phyloP scores from a whole-genome alignment of 148 eudicot species.

The Spergularia marina region DNA sequence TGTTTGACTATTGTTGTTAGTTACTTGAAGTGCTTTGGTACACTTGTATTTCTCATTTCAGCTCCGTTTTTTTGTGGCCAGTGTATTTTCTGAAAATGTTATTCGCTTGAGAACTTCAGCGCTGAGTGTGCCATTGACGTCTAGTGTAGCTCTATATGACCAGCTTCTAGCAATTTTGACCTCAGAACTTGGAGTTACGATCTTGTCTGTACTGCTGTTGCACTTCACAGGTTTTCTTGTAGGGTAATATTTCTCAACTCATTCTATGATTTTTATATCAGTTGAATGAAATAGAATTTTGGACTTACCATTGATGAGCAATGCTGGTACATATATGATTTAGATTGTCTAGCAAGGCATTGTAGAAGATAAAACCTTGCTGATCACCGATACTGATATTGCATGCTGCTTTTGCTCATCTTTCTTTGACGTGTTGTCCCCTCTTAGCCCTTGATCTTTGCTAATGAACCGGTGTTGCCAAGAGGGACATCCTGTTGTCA shows the following conservation, averaged over 20 bases:
- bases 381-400: too few species aligned
- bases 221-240: conserved; percentile 68
- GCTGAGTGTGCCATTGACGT: conserved; percentile 32
- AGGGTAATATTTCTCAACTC: conserved; percentile 36
- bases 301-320: too few species aligned
- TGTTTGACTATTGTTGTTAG: conserved; percentile 28
- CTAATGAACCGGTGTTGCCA: too few species aligned
- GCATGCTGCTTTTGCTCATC: too few species aligned
- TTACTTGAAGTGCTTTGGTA: neutral
- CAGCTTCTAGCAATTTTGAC: conserved; percentile 38
- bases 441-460: too few species aligned
- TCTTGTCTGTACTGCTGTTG: conserved; percentile 47
- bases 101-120: conserved; percentile 46
- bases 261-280: too few species aligned
- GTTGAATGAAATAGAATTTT: too few species aligned
- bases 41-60: conserved; percentile 2
- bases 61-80: conserved; percentile 17
- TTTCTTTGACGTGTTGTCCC: too few species aligned
- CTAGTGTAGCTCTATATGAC: conserved; percentile 34
- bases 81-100: conserved; percentile 68
- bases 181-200: conserved; percentile 45
- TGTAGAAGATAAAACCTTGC: too few species aligned
- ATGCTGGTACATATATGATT: too few species aligned
- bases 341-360: too few species aligned
- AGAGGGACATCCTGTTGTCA: too few species aligned